Percentiles rank a stretch among this genome's conserved stretches.
These are phyloP conservation scores for Fusarium sp. DNA, from an alignment of 2,329 filamentous ascomycete species.

Conservation along the genomic window DNA sequence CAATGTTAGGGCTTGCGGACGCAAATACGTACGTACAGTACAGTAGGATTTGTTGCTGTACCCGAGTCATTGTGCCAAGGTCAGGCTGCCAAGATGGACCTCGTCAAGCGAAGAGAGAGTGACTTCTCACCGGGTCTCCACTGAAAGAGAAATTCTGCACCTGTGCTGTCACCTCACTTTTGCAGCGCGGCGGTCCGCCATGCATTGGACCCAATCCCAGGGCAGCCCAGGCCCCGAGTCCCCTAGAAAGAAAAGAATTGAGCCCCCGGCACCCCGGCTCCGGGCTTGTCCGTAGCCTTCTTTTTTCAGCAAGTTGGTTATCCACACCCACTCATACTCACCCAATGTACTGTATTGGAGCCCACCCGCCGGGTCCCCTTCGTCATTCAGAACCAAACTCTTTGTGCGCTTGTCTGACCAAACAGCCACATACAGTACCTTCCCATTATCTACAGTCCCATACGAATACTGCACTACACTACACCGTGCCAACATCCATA, in stretches of 20 bases:
- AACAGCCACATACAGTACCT: conserved; percentile 12
- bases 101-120: conserved; percentile 13
- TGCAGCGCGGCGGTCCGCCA: conserved; percentile 30
- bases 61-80: conserved; percentile 28
- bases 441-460: conserved; percentile 9
- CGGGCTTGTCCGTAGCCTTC: conserved; percentile 19
- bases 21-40: background rate
- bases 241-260: conserved; percentile 8
- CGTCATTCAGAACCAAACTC: conserved; percentile 35
- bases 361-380: background rate
- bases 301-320: conserved; percentile 8
- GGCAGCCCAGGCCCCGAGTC: background rate
- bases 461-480: background rate
- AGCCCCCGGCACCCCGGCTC: conserved; percentile 9
- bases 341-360: conserved; percentile 10
- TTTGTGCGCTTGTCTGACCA: conserved; percentile 35
- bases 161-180: background rate
- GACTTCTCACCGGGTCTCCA: conserved; percentile 20
- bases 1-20: conserved; percentile 6
- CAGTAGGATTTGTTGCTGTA: conserved; percentile 4
- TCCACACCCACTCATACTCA: conserved; percentile 25
- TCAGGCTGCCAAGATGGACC: conserved; percentile 1
- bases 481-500: background rate
- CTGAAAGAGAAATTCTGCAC: conserved; percentile 26
- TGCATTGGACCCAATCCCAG: background rate